Evolutionary conservation across 2,329 filamentous ascomycete genomes (phyloP).

Genomic region (Beauveria brongniartii): DNA sequence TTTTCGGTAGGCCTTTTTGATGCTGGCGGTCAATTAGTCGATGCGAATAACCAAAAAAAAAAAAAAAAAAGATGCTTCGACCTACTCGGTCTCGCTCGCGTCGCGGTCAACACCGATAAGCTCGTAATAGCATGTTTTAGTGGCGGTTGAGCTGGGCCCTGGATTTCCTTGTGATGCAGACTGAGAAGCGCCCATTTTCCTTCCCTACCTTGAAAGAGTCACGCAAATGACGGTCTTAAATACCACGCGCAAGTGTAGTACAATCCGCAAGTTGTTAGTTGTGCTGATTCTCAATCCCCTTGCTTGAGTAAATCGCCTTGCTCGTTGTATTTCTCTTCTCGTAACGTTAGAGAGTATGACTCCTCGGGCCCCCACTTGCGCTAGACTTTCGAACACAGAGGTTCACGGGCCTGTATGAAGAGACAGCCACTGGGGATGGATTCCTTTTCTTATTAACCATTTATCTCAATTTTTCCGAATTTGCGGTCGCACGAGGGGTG

Average conservation of each 20-base stretch:
- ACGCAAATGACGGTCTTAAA: background rate
- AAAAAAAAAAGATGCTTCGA: background rate
- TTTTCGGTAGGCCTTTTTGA: slow-evolving; percentile 85
- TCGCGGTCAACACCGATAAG: slow-evolving; percentile 64
- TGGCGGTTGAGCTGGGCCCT: slow-evolving; percentile 25
- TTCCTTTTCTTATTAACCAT: too few species aligned
- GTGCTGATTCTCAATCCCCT: background rate
- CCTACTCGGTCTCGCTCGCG: slow-evolving; percentile 75
- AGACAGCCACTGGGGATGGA: background rate
- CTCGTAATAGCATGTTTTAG: slow-evolving; percentile 78
- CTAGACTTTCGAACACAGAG: background rate
- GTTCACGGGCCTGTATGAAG: background rate
- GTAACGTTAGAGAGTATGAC: background rate
- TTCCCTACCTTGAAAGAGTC: background rate
- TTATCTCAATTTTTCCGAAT: background rate
- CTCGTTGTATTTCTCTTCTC: background rate
- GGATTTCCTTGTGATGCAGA: slow-evolving; percentile 34
- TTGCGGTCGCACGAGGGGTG: background rate
- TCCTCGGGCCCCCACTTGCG: background rate
- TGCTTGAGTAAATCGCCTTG: background rate
- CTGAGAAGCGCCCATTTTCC: slow-evolving; percentile 47
- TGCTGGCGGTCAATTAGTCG: slow-evolving; percentile 37
- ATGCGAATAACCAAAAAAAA: background rate
- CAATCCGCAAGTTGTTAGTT: background rate
- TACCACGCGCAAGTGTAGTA: background rate